Conservation (phyloP, 495 filamentous ascomycete species). For the Aspergillus haitiensis region DNA sequence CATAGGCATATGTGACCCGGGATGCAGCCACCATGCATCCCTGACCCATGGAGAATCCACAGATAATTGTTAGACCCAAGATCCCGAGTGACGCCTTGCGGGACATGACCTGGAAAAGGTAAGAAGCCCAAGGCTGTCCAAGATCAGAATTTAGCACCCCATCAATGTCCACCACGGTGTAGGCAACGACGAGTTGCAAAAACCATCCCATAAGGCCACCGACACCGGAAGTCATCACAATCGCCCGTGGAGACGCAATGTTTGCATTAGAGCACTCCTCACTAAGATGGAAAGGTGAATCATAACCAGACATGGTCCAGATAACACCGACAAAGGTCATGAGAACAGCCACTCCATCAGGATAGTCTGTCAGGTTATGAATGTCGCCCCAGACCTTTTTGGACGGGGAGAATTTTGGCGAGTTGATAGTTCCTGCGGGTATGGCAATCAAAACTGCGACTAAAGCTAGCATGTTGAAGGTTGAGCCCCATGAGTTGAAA, state of each 20-base stretch:
- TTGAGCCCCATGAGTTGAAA: slow-evolving; percentile 75
- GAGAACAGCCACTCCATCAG: slow-evolving; percentile 67
- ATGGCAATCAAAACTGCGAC: slow-evolving; percentile 69
- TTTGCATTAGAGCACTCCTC: slow-evolving; percentile 80
- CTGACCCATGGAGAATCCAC: slow-evolving; percentile 79
- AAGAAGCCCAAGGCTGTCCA: slow-evolving; percentile 76
- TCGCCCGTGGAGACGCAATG: slow-evolving; percentile 73
- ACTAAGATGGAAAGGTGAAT: slow-evolving; percentile 72
- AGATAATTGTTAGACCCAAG: slow-evolving; percentile 69
- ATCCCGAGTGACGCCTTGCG: slow-evolving; percentile 65
- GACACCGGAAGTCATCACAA: slow-evolving; percentile 66
- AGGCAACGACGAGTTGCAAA: slow-evolving; percentile 76
- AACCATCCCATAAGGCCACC: slow-evolving; percentile 75
- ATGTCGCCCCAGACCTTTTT: slow-evolving; percentile 70
- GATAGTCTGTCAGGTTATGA: slow-evolving; percentile 68
- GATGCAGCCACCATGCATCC: slow-evolving; percentile 81
- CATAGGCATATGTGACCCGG: slow-evolving; percentile 77
- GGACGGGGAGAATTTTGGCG: slow-evolving; percentile 62
- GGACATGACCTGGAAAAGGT: slow-evolving; percentile 68
- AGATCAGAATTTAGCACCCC: slow-evolving; percentile 61
- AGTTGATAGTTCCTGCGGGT: slow-evolving; percentile 58
- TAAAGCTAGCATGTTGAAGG: slow-evolving; percentile 71
- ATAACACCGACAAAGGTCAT: slow-evolving; percentile 74
- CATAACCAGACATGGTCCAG: slow-evolving; percentile 69
- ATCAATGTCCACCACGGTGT: slow-evolving; percentile 70